Percentiles rank a stretch among this genome's conserved stretches.
These are phyloP conservation scores for Xylaria intraflava DNA, from an alignment of 495 filamentous ascomycete genomes.

Conservation along the genomic window DNA sequence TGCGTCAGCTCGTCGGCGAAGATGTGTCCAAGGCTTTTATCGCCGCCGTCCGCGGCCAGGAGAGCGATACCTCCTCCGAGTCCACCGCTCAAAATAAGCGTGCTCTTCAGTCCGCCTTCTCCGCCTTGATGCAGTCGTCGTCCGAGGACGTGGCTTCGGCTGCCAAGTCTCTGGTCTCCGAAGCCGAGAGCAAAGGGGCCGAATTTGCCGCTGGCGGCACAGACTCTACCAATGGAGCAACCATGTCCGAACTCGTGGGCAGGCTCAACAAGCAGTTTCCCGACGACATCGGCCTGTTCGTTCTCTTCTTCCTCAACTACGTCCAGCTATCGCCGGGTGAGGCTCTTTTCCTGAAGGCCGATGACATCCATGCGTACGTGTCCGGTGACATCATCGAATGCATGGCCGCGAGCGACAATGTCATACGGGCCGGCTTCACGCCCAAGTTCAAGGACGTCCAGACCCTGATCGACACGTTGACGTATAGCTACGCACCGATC, in stretches of 20 bases:
- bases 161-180: slow-evolving; percentile 58
- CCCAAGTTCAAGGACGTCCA: slow-evolving; percentile 97
- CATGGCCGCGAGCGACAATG: slow-evolving; percentile 97
- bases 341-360: slow-evolving; percentile 90
- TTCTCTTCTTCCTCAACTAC: slow-evolving; percentile 48
- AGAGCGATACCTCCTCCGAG: slow-evolving; percentile 47
- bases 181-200: slow-evolving; percentile 57
- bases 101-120: slow-evolving; percentile 67
- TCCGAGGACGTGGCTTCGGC: slow-evolving; percentile 57
- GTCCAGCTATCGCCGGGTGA: slow-evolving; percentile 69
- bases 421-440: slow-evolving; percentile 93
- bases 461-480: slow-evolving; percentile 86
- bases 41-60: slow-evolving; percentile 55
- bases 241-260: slow-evolving; percentile 67
- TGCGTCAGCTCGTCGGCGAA: slow-evolving; percentile 72
- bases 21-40: slow-evolving; percentile 61
- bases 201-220: slow-evolving; percentile 60
- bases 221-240: slow-evolving; percentile 51
- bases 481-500: slow-evolving; percentile 89
- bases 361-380: slow-evolving; percentile 96
- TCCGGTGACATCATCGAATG: slow-evolving; percentile 97
- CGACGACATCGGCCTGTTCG: slow-evolving; percentile 44
- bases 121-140: slow-evolving; percentile 69
- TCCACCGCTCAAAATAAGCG: slow-evolving; percentile 63
- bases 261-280: slow-evolving; percentile 59